Evolutionary conservation across 2,329 filamentous ascomycete species (phyloP), one percentile per base, ranked within the genome.

Genomic region (Pezicula radicicola): DNA sequence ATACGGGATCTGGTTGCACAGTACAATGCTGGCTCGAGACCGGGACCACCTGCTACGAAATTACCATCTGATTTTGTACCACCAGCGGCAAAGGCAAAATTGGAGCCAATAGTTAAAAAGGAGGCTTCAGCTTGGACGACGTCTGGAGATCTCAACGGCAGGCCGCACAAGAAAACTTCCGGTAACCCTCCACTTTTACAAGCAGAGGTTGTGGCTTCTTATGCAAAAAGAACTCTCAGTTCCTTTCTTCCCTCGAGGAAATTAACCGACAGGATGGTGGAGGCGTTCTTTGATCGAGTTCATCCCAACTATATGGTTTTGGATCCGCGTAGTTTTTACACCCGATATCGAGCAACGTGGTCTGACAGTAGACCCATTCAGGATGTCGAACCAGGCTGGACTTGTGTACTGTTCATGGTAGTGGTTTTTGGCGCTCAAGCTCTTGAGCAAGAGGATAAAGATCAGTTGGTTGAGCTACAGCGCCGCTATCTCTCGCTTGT

Each of bases 341-440:
- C 58, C 8, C 60, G 66, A 9, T 69, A 74, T 48, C 67, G 72
- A 50, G 59, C 63, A 18, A 69, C 70, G 46, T 74, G 70, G 64
- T 39, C 27, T 2, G 58, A 62, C 47, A 59, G 7, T 16, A 52
- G 7, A 15, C 55, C 59, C 9, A 60, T 67, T 25, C 60, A 68
- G 10, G 66, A 68, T 42, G 60, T 68, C 15, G 71, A 74, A 27
- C 62, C 66, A 1, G 72, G 71, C 15, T 74, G 70, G 71, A 64
- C 74, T 12, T 68, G 70, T 30, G 71, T 65, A 46, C 54, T 75
- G 25, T 70, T 70, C 44, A 66, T 74, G 61, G 67, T 72, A 16
- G 65, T 73, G 21, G 65, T 71, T 4, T 68, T 74, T 50, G 72
- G 72, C 19, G 71, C 71, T 33, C 67, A 73, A 37, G 65, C 65